These are phyloP conservation scores for Rhodotorula graminis DNA, from an alignment of 768 basidiomycete species.

Conservation along the genomic window DNA sequence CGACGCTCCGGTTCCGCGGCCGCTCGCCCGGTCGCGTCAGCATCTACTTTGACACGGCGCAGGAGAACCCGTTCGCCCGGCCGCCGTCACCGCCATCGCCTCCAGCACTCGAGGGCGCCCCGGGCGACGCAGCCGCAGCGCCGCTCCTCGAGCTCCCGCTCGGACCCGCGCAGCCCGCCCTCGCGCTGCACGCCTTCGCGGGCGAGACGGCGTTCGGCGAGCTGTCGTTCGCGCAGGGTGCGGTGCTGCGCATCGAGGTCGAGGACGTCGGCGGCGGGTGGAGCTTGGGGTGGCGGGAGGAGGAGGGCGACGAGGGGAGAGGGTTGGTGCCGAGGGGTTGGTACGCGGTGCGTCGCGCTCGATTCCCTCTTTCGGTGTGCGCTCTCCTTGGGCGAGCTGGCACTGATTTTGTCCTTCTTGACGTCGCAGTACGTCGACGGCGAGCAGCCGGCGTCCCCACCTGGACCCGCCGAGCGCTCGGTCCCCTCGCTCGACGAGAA, in stretches of 20 bases:
- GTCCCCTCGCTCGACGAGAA: neutral
- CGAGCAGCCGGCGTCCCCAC: neutral
- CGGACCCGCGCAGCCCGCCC: neutral
- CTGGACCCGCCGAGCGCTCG: neutral
- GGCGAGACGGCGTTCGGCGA: slow-evolving; percentile 30
- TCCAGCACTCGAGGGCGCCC: too few relatives aligned
- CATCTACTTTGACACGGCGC: slow-evolving; percentile 22
- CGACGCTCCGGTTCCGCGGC: slow-evolving; percentile 9
- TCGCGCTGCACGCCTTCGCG: slow-evolving; percentile 27
- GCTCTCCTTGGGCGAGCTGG: neutral
- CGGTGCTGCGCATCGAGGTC: slow-evolving; percentile 15
- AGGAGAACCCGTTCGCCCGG: slow-evolving; percentile 20
- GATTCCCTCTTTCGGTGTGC: neutral
- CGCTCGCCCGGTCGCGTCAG: neutral
- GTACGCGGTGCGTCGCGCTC: slow-evolving; percentile 21
- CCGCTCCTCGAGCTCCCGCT: slow-evolving; percentile 10
- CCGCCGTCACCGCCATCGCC: too few relatives aligned
- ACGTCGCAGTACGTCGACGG: slow-evolving; percentile 18
- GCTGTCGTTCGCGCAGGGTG: slow-evolving; percentile 10
- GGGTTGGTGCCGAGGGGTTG: slow-evolving; percentile 34
- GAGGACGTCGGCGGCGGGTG: slow-evolving; percentile 35
- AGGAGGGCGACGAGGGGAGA: slow-evolving; percentile 20
- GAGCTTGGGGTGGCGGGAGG: slow-evolving; percentile 26
- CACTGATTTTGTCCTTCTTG: too few relatives aligned
- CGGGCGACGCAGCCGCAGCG: too few relatives aligned